Percentiles rank a stretch among this genome's conserved stretches.
phyloP scores from a whole-genome alignment of 805 yeast genomes.

The Candida michaelii region DNA sequence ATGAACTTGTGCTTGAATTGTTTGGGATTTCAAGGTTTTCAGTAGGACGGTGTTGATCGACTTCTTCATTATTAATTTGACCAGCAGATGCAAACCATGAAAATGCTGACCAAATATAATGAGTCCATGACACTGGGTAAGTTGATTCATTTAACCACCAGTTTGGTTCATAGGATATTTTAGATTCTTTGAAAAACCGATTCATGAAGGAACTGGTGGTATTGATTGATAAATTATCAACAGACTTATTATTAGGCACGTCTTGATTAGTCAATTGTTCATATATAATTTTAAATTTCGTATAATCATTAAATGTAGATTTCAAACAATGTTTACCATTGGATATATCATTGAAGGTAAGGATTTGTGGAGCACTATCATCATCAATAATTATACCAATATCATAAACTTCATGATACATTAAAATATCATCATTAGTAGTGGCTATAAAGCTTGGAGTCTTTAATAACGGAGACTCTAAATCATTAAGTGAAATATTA shows the following conservation, averaged over 20 bases:
- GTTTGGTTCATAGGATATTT: slow-evolving; percentile 25
- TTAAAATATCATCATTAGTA: slow-evolving; percentile 65
- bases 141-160: slow-evolving; percentile 47
- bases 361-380: slow-evolving; percentile 11
- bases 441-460: slow-evolving; percentile 43
- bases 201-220: slow-evolving; percentile 22
- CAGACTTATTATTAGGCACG: slow-evolving; percentile 9
- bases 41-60: slow-evolving; percentile 1
- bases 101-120: slow-evolving; percentile 65
- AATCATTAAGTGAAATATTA: slow-evolving; percentile 61
- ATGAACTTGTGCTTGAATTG: slow-evolving; percentile 7
- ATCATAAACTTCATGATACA: slow-evolving; percentile 58
- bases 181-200: slow-evolving; percentile 3
- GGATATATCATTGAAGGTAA: slow-evolving; percentile 8
- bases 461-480: slow-evolving; percentile 17
- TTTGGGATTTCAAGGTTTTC: not conserved
- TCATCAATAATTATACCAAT: slow-evolving; percentile 28
- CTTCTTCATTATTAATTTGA: slow-evolving; percentile 31
- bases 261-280: slow-evolving; percentile 15
- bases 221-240: slow-evolving; percentile 20
- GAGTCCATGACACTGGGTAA: slow-evolving; percentile 55
- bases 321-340: slow-evolving; percentile 13
- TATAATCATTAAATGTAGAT: slow-evolving; percentile 39
- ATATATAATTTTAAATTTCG: slow-evolving; percentile 34
- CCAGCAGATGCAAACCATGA: slow-evolving; percentile 92